Conservation (phyloP, 768 basidiomycete genomes). For the Galerina sulciceps region DNA sequence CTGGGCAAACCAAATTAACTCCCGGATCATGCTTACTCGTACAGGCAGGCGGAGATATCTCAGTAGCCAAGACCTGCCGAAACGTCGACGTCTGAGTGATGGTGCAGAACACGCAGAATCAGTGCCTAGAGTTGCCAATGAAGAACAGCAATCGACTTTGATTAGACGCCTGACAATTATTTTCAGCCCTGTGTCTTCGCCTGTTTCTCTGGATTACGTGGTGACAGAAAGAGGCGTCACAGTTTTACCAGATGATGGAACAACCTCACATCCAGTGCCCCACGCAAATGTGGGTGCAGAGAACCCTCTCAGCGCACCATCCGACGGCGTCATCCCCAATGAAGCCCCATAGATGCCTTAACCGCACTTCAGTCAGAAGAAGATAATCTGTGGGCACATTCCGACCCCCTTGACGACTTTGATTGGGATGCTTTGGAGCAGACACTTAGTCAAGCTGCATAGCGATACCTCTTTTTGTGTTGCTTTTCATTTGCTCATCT, state of each 20-base stretch:
- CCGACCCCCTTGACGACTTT: conserved; percentile 43
- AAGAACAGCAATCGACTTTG: conserved; percentile 49
- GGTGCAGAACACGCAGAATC: background rate
- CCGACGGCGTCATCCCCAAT: background rate
- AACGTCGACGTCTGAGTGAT: conserved; percentile 25
- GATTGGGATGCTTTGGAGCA: conserved; percentile 33
- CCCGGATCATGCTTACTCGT: conserved; percentile 79
- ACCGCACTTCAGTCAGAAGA: conserved; percentile 24
- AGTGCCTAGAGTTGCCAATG: conserved; percentile 8
- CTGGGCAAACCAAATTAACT: conserved; percentile 94
- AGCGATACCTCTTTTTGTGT: background rate
- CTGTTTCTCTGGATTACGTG: conserved; percentile 75
- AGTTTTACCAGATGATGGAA: conserved; percentile 14
- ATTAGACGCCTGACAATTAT: conserved; percentile 78
- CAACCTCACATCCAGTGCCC: background rate
- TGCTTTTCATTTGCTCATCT: background rate
- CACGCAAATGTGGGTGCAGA: background rate
- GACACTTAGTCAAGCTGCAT: conserved; percentile 21
- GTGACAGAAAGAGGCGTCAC: conserved; percentile 65
- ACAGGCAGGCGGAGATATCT: conserved; percentile 71
- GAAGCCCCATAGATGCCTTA: background rate
- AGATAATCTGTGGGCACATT: conserved; percentile 48
- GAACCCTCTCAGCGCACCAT: background rate
- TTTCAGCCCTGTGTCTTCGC: conserved; percentile 67
- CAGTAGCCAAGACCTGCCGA: conserved; percentile 33